Conservation (phyloP, 768 basidiomycete genomes). For the Strobilomyces dryophilus region DNA sequence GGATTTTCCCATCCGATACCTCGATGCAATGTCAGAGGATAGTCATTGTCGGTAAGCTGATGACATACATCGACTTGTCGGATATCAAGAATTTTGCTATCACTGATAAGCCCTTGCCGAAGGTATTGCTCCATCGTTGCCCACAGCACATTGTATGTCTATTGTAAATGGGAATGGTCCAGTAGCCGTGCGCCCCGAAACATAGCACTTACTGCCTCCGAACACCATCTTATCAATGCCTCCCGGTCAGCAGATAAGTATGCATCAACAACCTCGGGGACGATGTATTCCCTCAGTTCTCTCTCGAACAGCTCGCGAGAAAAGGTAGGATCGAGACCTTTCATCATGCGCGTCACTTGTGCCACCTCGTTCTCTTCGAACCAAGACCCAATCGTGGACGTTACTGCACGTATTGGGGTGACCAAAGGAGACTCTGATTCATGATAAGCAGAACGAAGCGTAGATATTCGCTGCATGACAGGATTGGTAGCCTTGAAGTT, state of each 20-base stretch:
- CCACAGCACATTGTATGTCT: constrained; percentile 99
- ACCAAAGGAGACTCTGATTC: constrained; percentile 93
- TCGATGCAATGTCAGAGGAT: constrained; percentile 28
- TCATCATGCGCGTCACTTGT: constrained; percentile 87
- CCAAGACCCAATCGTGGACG: constrained; percentile 81
- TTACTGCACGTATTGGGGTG: constrained; percentile 74
- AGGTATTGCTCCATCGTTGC: constrained; percentile 96
- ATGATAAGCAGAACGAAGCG: constrained; percentile 69
- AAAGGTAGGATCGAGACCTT: constrained; percentile 83
- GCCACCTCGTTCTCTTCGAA: constrained; percentile 98
- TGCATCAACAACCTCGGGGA: constrained; percentile 96
- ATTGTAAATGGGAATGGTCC: not conserved
- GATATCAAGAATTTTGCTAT: constrained; percentile 94
- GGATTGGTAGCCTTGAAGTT: constrained; percentile 75
- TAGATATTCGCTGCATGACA: constrained; percentile 55
- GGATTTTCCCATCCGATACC: constrained; percentile 82
- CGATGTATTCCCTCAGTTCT: constrained; percentile 93
- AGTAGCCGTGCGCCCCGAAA: not conserved
- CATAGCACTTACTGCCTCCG: constrained; percentile 75
- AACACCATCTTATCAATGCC: constrained; percentile 84
- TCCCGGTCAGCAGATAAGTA: constrained; percentile 90
- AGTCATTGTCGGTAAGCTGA: not conserved
- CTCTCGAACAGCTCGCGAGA: constrained; percentile 81
- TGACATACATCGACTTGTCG: constrained; percentile 88
- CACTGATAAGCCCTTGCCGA: constrained; percentile 83